Base-by-base conservation (phyloP, 257 asterid genomes). In the Orobanche coerulescens region DNA sequence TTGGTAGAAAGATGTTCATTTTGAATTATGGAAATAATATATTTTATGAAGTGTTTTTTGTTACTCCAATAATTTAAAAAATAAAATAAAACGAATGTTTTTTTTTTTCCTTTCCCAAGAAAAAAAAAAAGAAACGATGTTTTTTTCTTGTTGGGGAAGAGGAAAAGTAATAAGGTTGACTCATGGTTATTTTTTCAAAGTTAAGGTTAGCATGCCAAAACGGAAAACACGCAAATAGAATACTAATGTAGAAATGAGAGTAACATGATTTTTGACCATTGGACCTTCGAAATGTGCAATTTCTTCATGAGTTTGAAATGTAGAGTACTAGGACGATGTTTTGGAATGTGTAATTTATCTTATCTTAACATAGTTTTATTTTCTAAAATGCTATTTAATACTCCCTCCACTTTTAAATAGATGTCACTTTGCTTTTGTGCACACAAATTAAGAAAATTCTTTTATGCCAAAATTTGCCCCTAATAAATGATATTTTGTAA, bases 171-270 rank as follows among this genome's bases (percentile, higher is more conserved):
- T 2, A 30, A 30, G 3, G 51, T 65, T 65, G 64, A 55, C 64
- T 8, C 1, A 1, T 18, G 18, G 42, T 23, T 12, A 18, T 25
- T 25, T 24, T 48, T 51, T 42, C 33, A 69, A 70, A 33, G 33
- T 54, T 54, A 55, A 70, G 65, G 69, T 62, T 70, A 19, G 60
- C 69, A 70, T 70, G 74, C 65, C 63, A 70, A 54, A 30, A 30
- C 36, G 4, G 36, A 6, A 30, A 6, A 31, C 18, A 55, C 63
- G 55, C 49, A 58, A 1, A 30, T 6, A 0, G 36, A 30, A 30
- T 30, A 30, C 8, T 30, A 1, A 7, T n/a, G n/a, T 30, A n/a
- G 61, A 46, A 52, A 61, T 54, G 68, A 20, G 1, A 13, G 9
- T 16, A 6, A 14, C 59, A 62, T 69, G 68, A n/a, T 18, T 39